A percentile compares a stretch with the other conserved stretches of the same genome.
Conservation (phyloP, 176 grass and related monocot species). For the Raddia guianensis region DNA sequence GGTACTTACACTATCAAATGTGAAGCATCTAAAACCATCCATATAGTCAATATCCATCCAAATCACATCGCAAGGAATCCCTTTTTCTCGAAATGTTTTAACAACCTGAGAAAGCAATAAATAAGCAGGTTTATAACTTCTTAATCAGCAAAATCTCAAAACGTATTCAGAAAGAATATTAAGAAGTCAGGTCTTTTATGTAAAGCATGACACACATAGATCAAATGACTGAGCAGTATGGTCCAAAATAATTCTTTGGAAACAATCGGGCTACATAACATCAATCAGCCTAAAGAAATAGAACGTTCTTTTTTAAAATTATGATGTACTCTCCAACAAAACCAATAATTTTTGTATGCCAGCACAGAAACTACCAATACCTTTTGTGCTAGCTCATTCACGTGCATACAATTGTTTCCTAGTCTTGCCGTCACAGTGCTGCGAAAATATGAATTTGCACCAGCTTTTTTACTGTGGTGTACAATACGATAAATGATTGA, state of each 20-base stretch:
- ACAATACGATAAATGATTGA: no score
- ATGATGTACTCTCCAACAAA: neutral
- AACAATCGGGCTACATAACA: conserved; percentile 8
- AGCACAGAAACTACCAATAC: no score
- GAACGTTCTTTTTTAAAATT: neutral
- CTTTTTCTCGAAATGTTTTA: conserved; percentile 85
- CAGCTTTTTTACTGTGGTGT: no score
- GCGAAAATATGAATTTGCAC: no score
- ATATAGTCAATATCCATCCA: conserved; percentile 99
- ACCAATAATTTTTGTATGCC: neutral
- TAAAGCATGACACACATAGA: conserved; percentile 12
- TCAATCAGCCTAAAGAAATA: conserved; percentile 6
- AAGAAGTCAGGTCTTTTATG: conserved; percentile 11
- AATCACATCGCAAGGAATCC: conserved; percentile 95
- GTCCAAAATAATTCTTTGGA: neutral
- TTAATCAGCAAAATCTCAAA: neutral
- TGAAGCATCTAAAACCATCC: conserved; percentile 97
- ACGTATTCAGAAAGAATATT: conserved; percentile 6
- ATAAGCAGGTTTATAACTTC: conserved; percentile 24
- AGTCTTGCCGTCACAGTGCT: no score
- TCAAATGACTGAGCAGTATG: neutral
- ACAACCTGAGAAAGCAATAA: conserved; percentile 63
- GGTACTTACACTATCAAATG: conserved; percentile 73
- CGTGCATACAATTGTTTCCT: no score
- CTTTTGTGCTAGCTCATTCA: no score